A percentile compares a stretch with the other conserved stretches of the same genome.
Conservation (phyloP, 106 monocot species). For the Phalaenopsis equestris region DNA sequence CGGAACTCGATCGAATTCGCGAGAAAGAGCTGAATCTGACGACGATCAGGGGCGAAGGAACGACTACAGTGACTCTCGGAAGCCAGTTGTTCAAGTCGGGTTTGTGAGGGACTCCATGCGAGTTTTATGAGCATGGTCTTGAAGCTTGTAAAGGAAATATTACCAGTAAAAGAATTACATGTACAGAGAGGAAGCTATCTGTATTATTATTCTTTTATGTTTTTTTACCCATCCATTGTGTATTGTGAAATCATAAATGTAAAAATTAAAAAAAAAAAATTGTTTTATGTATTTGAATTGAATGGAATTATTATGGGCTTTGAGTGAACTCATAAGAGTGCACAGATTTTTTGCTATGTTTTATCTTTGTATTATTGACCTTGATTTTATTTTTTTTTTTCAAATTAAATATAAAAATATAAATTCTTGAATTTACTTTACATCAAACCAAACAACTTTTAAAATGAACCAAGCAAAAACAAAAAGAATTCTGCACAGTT, state of each 20-base stretch:
- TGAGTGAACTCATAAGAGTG: background rate
- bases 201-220: slow-evolving; percentile 17
- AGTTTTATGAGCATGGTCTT: slow-evolving; percentile 10
- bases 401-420: no score
- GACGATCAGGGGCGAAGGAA: slow-evolving; percentile 78
- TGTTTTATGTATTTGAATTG: slow-evolving; percentile 2
- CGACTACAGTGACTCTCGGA: slow-evolving; percentile 65
- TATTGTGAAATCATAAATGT: slow-evolving; percentile 23
- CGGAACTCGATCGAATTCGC: slow-evolving; percentile 60
- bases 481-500: background rate
- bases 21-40: slow-evolving; percentile 86
- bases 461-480: no score
- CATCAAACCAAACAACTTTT: no score
- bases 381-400: no score
- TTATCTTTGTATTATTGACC: background rate
- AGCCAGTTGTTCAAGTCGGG: slow-evolving; percentile 65
- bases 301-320: background rate
- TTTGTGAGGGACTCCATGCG: slow-evolving; percentile 14
- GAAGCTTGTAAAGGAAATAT: slow-evolving; percentile 13
- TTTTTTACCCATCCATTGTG: slow-evolving; percentile 2
- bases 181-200: slow-evolving; percentile 30
- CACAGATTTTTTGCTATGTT: background rate
- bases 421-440: no score
- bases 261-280: slow-evolving; percentile 1
- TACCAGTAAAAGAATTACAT: slow-evolving; percentile 24